Conservation (phyloP, 129 eudicot genomes). For the Rutidosis leptorrhynchoides region DNA sequence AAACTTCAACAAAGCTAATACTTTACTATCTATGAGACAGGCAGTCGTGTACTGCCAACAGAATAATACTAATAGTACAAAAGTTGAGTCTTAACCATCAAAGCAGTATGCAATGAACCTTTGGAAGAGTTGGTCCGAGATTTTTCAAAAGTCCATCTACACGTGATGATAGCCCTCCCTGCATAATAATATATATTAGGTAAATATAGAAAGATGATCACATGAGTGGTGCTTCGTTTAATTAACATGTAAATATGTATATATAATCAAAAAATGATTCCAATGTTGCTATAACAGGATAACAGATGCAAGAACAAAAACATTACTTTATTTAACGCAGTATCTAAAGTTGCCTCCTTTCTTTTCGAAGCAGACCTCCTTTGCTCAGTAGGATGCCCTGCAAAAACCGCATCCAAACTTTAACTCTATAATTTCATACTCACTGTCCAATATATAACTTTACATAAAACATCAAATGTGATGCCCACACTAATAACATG, state of each 20-base stretch:
- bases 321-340: slow-evolving; percentile 11
- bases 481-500: neutral
- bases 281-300: neutral
- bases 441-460: slow-evolving; percentile 4
- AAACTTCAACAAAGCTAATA: slow-evolving; percentile 23
- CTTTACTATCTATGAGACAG: slow-evolving; percentile 17
- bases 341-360: slow-evolving; percentile 23
- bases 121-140: slow-evolving; percentile 68
- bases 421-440: neutral
- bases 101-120: slow-evolving; percentile 81
- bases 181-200: slow-evolving; percentile 16
- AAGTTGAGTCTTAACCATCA: slow-evolving; percentile 71
- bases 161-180: slow-evolving; percentile 58
- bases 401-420: slow-evolving; percentile 16
- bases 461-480: neutral
- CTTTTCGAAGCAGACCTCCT: slow-evolving; percentile 51
- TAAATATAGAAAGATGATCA: slow-evolving; percentile 2
- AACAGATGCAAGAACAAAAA: neutral
- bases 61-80: slow-evolving; percentile 48
- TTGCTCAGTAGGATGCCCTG: slow-evolving; percentile 58
- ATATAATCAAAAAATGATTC: neutral
- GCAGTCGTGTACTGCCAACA: slow-evolving; percentile 31
- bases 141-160: slow-evolving; percentile 50
- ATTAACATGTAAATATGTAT: neutral
- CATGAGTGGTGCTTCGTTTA: neutral